Base-by-base conservation (phyloP, 2,329 filamentous ascomycete species). In the Orbilia javanica region DNA sequence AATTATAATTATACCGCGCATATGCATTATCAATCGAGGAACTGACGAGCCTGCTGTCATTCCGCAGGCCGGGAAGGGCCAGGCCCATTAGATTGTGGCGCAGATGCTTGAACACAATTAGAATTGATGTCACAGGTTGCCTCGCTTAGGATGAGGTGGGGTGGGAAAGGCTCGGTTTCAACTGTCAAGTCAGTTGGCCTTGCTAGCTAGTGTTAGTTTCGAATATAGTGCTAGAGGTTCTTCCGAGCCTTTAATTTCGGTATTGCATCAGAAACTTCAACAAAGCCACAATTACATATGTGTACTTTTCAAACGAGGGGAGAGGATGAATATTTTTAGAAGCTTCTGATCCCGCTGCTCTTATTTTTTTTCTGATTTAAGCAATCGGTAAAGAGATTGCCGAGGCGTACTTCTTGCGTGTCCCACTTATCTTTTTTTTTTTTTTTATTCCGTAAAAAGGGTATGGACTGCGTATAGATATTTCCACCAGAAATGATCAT, bases 71-170 rank as follows among this genome's bases (percentile, higher is more conserved):
- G 52, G 36, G 52, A 29, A 36, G 52, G 52, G 29, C 52, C 52
- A 57, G 29, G 18, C 48, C 62, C 50, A 53, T 64, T 53, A 60
- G 50, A 78, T 66, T 78, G 74, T 78, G 74, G 74, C 74, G 62
- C 67, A 72, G 74, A 78, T 78, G 74, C 74, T 78, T 66, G 73
- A 67, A 46, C 27, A 31, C 31, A n/a, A 57, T 31, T 39, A 15
- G 42, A 39, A 44, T 55, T 69, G 72, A 76, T 76, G 72, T 70
- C 72, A 76, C 65, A 50, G 55, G 55, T 57, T 60, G n/a, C 27
- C 42, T 76, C 65, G 65, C 64, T 76, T 68, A 67, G 48, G 15
- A 10, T 34, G 5, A 11, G 34, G 34, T 60, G 60, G 57, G 34
- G 39, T 39, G 36, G 57, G 7, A 44, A 63, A 29, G 64, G 48